Conservation (phyloP, 2,329 filamentous ascomycete genomes). For the Talaromyces verruculosus region DNA sequence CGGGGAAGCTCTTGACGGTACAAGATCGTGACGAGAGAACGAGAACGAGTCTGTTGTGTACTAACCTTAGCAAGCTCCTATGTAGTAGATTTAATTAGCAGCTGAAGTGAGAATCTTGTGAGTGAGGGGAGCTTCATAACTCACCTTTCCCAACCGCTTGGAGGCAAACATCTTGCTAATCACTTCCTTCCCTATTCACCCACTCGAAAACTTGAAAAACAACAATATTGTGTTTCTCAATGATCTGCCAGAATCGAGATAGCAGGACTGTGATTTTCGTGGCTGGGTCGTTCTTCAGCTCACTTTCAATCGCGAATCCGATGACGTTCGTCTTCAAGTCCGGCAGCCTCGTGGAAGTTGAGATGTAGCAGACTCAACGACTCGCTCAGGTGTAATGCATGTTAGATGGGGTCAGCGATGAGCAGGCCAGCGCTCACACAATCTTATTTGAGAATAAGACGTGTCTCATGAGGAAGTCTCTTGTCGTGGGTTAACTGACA, state of each 20-base stretch:
- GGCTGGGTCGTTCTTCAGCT: background rate
- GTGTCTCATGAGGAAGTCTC: background rate
- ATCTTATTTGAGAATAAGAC: background rate
- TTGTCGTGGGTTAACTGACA: background rate
- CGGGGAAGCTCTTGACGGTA: background rate
- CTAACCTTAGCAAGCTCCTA: slow-evolving; percentile 9
- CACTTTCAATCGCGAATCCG: background rate
- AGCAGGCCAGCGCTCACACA: slow-evolving; percentile 6
- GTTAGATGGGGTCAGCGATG: background rate
- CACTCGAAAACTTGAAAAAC: background rate
- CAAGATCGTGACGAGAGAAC: background rate
- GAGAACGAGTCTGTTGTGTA: background rate
- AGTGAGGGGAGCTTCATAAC: background rate
- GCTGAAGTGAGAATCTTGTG: background rate
- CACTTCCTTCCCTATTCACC: background rate
- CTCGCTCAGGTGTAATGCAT: background rate
- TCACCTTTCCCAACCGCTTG: slow-evolving; percentile 51
- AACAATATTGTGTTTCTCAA: background rate
- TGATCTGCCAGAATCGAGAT: background rate
- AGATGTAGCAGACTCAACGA: background rate
- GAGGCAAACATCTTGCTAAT: slow-evolving; percentile 49
- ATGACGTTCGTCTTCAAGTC: slow-evolving; percentile 12
- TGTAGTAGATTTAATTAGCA: background rate
- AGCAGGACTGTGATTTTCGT: background rate
- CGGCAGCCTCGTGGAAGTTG: background rate